These are phyloP conservation scores for Trichosporon inkin DNA, from an alignment of 1,284 basidiomycete species.

Conservation along the genomic window DNA sequence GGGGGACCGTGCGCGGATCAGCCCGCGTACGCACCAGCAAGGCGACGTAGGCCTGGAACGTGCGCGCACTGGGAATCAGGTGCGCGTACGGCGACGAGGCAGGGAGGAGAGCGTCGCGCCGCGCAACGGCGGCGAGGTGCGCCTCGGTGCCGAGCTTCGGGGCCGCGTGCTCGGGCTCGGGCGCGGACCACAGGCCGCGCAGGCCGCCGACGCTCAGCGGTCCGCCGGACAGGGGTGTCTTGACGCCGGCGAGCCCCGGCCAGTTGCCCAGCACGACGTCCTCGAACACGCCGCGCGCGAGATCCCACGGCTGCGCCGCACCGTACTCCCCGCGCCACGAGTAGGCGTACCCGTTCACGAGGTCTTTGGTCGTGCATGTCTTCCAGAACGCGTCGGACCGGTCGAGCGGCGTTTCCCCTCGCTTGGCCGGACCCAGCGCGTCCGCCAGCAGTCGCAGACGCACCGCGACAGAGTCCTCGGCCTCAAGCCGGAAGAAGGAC, in stretches of 20 bases:
- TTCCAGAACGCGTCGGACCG: conserved; percentile 8
- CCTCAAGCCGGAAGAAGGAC: conserved; percentile 11
- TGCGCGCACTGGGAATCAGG: conserved; percentile 55
- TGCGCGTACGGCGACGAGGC: conserved; percentile 40
- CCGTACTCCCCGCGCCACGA: conserved; percentile 25
- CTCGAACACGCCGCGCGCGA: conserved; percentile 33
- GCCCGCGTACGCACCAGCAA: conserved; percentile 59
- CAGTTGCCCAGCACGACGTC: conserved; percentile 38
- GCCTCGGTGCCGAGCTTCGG: neutral
- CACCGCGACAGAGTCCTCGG: conserved; percentile 19
- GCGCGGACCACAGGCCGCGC: conserved; percentile 22
- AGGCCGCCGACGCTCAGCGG: conserved; percentile 18
- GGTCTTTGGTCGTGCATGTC: neutral
- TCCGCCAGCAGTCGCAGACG: conserved; percentile 30
- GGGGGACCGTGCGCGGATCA: conserved; percentile 31
- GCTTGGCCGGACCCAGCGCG: conserved; percentile 13
- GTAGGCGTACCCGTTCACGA: conserved; percentile 15
- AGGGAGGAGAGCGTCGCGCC: neutral
- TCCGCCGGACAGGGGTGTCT: conserved; percentile 32
- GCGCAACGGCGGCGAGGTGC: neutral
- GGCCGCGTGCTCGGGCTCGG: neutral
- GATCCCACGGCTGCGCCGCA: conserved; percentile 30
- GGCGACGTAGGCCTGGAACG: conserved; percentile 62
- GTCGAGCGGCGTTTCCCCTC: neutral
- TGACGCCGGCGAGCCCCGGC: conserved; percentile 29